Base-by-base conservation (phyloP, 345 rosid genomes). In the Aurinia saxatilis region DNA sequence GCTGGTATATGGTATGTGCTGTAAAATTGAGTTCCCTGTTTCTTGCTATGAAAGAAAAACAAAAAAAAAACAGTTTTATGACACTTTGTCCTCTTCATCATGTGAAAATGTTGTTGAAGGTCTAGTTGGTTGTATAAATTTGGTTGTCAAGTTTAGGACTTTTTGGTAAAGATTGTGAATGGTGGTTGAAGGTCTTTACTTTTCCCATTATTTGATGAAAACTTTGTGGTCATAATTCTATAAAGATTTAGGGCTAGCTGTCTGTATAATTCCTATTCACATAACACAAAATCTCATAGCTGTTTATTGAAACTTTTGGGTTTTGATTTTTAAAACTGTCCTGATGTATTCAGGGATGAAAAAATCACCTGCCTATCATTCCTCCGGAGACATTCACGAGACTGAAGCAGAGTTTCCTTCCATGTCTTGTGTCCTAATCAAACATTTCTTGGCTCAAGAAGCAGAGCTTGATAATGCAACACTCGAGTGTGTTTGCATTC, bases 321-420 rank as follows among this genome's bases (percentile, higher is more conserved):
- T 31, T 17, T 18, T 67, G 50, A 38, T 40, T 10, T 30, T 19
- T 38, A 6, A 12, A 50, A 37, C 1, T 23, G 36, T 35, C 8
- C 8, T 61, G 47, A 14, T 61, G 23, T 56, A 21, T 30, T 80
- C 86, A 88, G 91, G 77, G 42, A 65, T 38, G 65, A 7, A 61
- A 61, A 57, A 5, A 57, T 50, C 2, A 75, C 84, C 56, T 88
- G 96, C 80, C 82, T 82, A 37, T 27, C 75, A 50, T 80, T 80
- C 67, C 67, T 83, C 44, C 23, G 75, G 63, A 23, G 30, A 5
- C 66, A 9, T 58, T 57, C 60, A 64, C 50, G 54, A 49, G 36
- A 57, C 27, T 71, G 17, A 71, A 14, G 50, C 53, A 16, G 8
- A 56, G 45, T 25, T 44, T 18, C 3, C 9, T 33, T 33, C 34